Percentiles rank a stretch among this genome's conserved stretches.
These are phyloP conservation scores for Schoenoplectus triqueter DNA, from an alignment of 202 grass and related monocot species.

Conservation along the genomic window DNA sequence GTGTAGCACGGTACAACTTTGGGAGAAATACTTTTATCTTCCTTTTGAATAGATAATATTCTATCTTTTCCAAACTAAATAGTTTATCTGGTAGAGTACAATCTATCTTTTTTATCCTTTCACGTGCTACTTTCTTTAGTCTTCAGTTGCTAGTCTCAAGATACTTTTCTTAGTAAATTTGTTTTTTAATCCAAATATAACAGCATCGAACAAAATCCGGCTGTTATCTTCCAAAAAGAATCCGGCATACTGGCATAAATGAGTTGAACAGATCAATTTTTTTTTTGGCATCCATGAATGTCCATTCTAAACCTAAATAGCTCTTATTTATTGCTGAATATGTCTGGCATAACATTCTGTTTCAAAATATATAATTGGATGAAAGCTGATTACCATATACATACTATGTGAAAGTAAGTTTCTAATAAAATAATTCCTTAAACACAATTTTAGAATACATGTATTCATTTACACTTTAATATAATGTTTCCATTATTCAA, in stretches of 20 bases:
- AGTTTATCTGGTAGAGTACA: background rate
- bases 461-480: background rate
- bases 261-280: background rate
- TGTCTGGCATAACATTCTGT: background rate
- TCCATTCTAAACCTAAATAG: too few species aligned
- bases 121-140: too few species aligned
- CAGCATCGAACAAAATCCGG: background rate
- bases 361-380: too few species aligned
- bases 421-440: background rate
- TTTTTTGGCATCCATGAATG: too few species aligned
- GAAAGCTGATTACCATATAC: background rate
- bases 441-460: background rate
- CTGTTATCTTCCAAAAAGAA: background rate
- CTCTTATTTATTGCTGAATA: background rate
- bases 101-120: too few species aligned
- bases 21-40: background rate
- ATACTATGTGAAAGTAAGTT: background rate
- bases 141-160: background rate
- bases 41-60: constrained; percentile 14
- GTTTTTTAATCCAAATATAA: background rate
- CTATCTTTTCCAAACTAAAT: background rate
- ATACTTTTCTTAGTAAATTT: background rate
- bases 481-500: background rate
- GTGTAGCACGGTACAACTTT: too few species aligned
- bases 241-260: background rate